Evolutionary conservation across 139 green algal species (phyloP), one percentile per base, ranked within the genome.

Genomic region (Micractinium sp.): DNA sequence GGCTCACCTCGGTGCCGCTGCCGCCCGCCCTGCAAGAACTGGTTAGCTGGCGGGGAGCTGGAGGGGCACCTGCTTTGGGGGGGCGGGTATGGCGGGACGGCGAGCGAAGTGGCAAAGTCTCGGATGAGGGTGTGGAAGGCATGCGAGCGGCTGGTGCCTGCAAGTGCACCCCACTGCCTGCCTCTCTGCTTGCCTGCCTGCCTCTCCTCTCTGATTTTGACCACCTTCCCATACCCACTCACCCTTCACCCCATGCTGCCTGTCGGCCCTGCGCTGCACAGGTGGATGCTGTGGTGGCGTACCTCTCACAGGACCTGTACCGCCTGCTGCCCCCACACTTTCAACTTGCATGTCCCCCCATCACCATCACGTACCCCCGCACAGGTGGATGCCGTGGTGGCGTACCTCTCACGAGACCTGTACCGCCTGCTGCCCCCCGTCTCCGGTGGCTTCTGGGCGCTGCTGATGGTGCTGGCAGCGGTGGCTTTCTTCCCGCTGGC

Each of bases 401-500:
- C 71, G 19, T 63, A 39, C 14, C 67, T 87, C 38, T 69, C 38
- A 12, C 16, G 0, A 12, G 25, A 29, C 66, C 66, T 79, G 39
- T 29, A 35, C 29, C 31, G 56, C 7, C 47, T 67, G 67, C 69
- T 88, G 84, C 41, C 69, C 5, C 36, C 84, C 9, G 20, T 81
- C 0, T 47, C n/a, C 25, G 19, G 27, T 33, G 38, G 25, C 35
- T 91, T 74, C 63, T 91, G 79, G 78, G 76, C 31, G 33, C 69
- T 88, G 56, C 66, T 91, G 27, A 91, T 91, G 66, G 88, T 85
- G 23, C 81, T 91, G 4, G 36, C 71, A 16, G 79, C 38, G 16
- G 19, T 88, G 22, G 23, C 63, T 13, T 76, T 85, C 39, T 14
- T 88, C 25, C 88, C 88, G 35, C 47, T 87, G 18, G 35, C 61